Evolutionary conservation across 2,329 filamentous ascomycete species (phyloP), one percentile per base, ranked within the genome.

Genomic region (Fusarium solani-melongenae): DNA sequence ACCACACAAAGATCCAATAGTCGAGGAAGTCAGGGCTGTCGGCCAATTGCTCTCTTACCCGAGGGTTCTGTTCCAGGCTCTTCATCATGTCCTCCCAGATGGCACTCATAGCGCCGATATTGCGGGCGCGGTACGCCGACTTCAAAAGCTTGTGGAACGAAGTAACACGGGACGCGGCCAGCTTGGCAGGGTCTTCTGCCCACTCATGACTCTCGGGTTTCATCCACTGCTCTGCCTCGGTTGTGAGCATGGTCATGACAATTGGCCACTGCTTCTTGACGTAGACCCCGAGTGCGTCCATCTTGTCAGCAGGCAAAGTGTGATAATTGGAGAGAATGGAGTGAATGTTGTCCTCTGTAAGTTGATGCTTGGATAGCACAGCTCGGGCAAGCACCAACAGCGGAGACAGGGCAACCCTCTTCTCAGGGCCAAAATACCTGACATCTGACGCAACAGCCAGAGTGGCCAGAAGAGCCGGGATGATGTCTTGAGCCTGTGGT

Each of bases 1-100:
- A 86, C 79, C 82, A 82, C 3, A 84, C 79, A 60, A 83, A 83
- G 24, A 84, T 67, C 76, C 83, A 83, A 39, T 79, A 85, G 69
- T 86, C 82, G 39, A 86, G 74, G 7, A 83, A 79, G 17, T 83
- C 80, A 1, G 78, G 74, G 29, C 81, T 78, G 8, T 77, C 66
- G n/a, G 76, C 78, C n/a, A 85, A 71, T 24, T 81, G 76, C 12
- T 67, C 46, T 12, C 69, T 70, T 12, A 83, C 70, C 5, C 64
- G 64, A 0, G 77, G 74, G 38, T 76, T 74, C 5, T 78, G 66
- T 14, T 70, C 73, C 22, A 83, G 41, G 10, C 71, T 67, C 6
- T 67, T 46, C 36, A 71, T 76, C 53, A 85, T 71, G 20, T 81
- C 77, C 34, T 79, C 57, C 83, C 83, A 85, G 51, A 83, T 71